Conservation (phyloP, 139 green algal genomes). For the Chlorella sp. region DNA sequence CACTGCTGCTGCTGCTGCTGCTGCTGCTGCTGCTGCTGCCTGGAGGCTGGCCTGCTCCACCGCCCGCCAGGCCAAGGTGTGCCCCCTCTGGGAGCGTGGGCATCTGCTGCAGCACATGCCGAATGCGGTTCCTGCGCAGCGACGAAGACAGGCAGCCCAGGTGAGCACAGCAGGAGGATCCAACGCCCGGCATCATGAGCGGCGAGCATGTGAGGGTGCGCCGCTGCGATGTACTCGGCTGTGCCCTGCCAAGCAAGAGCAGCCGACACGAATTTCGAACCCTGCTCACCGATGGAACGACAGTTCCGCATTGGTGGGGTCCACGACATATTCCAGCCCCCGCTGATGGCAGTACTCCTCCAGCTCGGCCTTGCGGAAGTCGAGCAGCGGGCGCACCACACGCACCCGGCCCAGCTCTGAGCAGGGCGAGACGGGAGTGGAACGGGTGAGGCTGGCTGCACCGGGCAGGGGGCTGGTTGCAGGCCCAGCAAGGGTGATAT, state of each 20-base stretch:
- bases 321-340: conserved; percentile 17
- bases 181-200: too few species aligned
- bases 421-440: not conserved
- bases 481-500: not conserved
- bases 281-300: not conserved
- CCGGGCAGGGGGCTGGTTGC: not conserved
- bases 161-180: too few species aligned
- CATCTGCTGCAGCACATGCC: conserved; percentile 3
- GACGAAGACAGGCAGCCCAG: too few species aligned
- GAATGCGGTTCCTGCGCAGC: conserved; percentile 11
- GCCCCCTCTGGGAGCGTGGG: not conserved
- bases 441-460: not conserved
- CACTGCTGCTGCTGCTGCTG: not conserved
- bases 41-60: not conserved
- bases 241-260: too few species aligned
- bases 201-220: too few species aligned
- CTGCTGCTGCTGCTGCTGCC: not conserved
- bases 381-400: conserved; percentile 49
- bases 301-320: conserved; percentile 37
- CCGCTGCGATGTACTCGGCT: too few species aligned
- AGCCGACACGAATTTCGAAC: too few species aligned
- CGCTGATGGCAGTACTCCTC: conserved; percentile 37
- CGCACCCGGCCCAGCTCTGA: conserved; percentile 20
- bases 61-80: not conserved
- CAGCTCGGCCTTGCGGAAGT: conserved; percentile 45